Evolutionary conservation across 345 rosid genomes (phyloP).

Genomic region (Reutealis trisperma): DNA sequence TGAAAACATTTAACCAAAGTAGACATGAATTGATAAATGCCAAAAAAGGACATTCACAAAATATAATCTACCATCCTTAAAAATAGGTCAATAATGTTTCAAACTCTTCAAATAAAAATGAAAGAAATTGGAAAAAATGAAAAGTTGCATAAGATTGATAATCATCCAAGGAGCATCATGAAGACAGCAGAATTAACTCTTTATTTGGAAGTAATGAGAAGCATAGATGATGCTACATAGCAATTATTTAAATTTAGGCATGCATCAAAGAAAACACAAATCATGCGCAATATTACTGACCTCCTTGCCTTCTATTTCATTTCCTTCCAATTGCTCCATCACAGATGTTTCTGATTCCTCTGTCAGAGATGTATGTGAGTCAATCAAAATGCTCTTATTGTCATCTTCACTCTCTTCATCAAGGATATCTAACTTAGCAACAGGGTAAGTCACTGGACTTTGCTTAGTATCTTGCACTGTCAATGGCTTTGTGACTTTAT

Average conservation of each 20-base stretch:
- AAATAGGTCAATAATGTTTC: not conserved
- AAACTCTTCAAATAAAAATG: not conserved
- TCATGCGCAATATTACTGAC: slow-evolving; percentile 36
- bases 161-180: not conserved
- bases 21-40: not conserved
- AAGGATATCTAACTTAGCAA: slow-evolving; percentile 47
- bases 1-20: not conserved
- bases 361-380: slow-evolving; percentile 40
- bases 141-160: not conserved
- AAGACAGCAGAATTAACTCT: not conserved
- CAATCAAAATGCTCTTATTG: slow-evolving; percentile 47
- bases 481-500: slow-evolving; percentile 46
- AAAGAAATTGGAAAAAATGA: not conserved
- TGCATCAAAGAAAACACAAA: slow-evolving; percentile 6
- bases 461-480: slow-evolving; percentile 44
- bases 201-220: slow-evolving; percentile 3
- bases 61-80: not conserved
- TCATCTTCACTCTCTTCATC: slow-evolving; percentile 61
- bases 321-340: slow-evolving; percentile 39
- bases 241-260: not conserved
- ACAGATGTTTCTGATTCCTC: slow-evolving; percentile 25
- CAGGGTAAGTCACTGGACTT: slow-evolving; percentile 37
- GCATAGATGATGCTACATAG: not conserved
- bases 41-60: not conserved
- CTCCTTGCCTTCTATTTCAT: slow-evolving; percentile 45